Base-by-base conservation (phyloP, 2,329 filamentous ascomycete species). In the Stemphylium vesicarium region DNA sequence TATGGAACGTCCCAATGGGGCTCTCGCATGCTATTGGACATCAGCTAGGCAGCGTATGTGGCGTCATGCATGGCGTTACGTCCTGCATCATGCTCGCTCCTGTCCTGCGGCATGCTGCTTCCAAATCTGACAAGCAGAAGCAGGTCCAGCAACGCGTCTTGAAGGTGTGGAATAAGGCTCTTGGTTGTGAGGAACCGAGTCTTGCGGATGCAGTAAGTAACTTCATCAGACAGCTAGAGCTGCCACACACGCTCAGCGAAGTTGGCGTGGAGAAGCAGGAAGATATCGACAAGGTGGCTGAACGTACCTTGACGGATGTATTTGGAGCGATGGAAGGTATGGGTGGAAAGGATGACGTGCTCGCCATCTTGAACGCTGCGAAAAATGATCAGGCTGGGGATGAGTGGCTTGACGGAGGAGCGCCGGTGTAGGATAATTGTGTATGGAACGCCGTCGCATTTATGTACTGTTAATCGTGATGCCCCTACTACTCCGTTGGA, bases 11-110 rank as follows among this genome's bases (percentile, higher is more conserved):
- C 20, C 60, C 61, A 6, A 62, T 64, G 57, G 64, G 65, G 3
- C 49, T 64, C 12, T 65, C 60, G 10, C 64, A 67, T 36, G 63
- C 63, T 2, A 68, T 67, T 32, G 64, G 63, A 18, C 64, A 64
- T 38, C 63, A 66, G 46, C 52, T 67, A 3, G 63, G 63, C 7
- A 67, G 65, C 18, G 39, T 53, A 11, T 60, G 57, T 39, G 59
- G 56, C 13, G 57, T 68, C 15, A 59, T 65, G 60, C 65, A 68
- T 51, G 65, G 65, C 10, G 46, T 65, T 7, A 66, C 65, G 12
- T 59, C 59, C 2, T 67, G 65, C 24, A 58, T 68, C 18, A 60
- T 68, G 53, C 45, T 68, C 12, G 55, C 63, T 6, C 59, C 63
- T 20, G 63, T 64, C 2, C 44, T 66, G 20, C 51, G 64, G 12